Base-by-base conservation (phyloP, 768 basidiomycete genomes). In the Pulveroboletus ravenelii region DNA sequence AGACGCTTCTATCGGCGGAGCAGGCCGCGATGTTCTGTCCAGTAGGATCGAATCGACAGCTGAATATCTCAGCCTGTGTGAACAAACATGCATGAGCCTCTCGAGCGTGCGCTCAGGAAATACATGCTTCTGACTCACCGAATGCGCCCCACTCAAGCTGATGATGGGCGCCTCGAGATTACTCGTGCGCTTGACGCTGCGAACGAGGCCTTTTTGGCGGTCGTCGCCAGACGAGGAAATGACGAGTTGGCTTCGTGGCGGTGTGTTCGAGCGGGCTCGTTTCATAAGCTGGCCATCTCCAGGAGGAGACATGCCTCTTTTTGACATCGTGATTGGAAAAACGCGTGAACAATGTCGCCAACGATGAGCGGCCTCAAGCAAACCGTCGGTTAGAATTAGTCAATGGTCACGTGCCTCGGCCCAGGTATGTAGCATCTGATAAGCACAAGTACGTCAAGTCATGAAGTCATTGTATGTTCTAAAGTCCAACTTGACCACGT, bases 11-110 rank as follows among this genome's bases (percentile, higher is more conserved):
- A 70, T 99, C 95, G 2, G 87, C 79, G 13, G 91, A 93, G 63
- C 87, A 91, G 9, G 93, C 93, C 36, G 95, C 96, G 51, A 98
- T 83, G 57, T 89, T 90, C 66, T 94, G 87, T 5, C 96, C 96
- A 3, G 87, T 87, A 13, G 93, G 92, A 62, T 95, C 92, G 65
- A 98, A 98, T 58, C 91, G 80, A 72, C 93, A 91, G 58, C 89
- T 89, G 55, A 94, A 56, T 54, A 97, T 90, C 72, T 99, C 96
- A 8, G 77, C 84, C 86, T 88, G 18, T 25, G 40, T 13, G 23
- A 29, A 34, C 6, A 8, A 29, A 34, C 6, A 8, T 6, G n/a
- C 6, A 30, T 48, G 15, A 52, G 41, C 6, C 20, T 10, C 10
- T 17, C 13, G 12, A 60, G 20, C 10, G 4, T 50, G 12, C 30